Evolutionary conservation across 345 rosid species (phyloP), one percentile per base, ranked within the genome.

Genomic region (Crucihimalaya himalaica): DNA sequence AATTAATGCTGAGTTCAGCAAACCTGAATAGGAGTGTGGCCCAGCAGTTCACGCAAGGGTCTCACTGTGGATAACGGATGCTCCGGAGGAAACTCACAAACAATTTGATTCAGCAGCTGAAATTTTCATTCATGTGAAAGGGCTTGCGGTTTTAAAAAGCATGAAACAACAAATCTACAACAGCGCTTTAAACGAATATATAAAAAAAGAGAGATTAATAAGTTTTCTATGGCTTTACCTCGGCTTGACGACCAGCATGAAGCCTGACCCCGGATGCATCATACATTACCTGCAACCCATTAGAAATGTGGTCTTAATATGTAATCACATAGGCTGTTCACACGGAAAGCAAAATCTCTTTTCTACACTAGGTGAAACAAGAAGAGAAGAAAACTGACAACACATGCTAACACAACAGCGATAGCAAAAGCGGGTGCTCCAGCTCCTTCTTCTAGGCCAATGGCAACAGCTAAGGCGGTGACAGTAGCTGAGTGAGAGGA

Each of bases 241-340:
- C 98, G 58, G 97, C 98, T 82, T 94, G 98, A 69, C 95, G 96
- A 63, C 98, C 98, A 70, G 98, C 98, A 79, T 91, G 98, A 72
- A 84, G 93, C 74, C 98, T 87, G 67, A 94, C 88, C 18, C 98
- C 98, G 1, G 97, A 84, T 16, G 98, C 98, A 84, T 94, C 98
- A 80, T 89, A 94, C 98, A 91, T 94, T 10, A 94, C 98, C 98
- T 94, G 76, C 66, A 83, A 19, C 23, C 54, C 67, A 54, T 20
- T 75, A 23, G 25, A 2, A 23, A 23, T 46, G 31, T 59, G 50
- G 50, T 32, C 21, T 20, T 5, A 15, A 27, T 34, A 61, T 14
- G 5, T 0, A 21, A 23, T 3, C 19, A 37, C 25, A 34, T 16
- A 55, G 9, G 39, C 51, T 40, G n/a, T 16, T 68, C 14, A 23